These are phyloP conservation scores for Epichloe uncinata DNA, from an alignment of 2,329 filamentous ascomycete species.

Conservation along the genomic window DNA sequence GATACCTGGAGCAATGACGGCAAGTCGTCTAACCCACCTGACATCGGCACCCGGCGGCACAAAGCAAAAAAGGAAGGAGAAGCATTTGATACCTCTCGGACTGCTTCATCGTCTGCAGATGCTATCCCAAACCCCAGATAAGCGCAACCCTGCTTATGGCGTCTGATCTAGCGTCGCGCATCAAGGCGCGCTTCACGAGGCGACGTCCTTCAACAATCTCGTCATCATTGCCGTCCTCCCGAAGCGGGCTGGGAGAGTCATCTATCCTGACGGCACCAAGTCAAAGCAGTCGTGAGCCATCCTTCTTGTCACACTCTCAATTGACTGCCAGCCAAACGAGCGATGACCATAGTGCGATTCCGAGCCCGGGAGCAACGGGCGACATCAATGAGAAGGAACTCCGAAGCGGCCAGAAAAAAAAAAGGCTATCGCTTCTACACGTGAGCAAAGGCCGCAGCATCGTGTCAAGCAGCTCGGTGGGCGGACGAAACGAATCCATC, in stretches of 20 bases:
- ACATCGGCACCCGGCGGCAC: neutral
- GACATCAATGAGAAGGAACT: neutral
- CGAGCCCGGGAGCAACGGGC: neutral
- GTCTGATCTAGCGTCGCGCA: constrained; percentile 30
- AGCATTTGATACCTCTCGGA: neutral
- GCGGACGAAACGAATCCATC: neutral
- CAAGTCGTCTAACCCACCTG: neutral
- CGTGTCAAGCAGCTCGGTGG: neutral
- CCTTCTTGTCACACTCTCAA: neutral
- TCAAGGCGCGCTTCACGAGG: constrained; percentile 32
- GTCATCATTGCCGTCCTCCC: constrained; percentile 24
- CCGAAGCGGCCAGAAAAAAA: neutral
- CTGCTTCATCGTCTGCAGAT: neutral
- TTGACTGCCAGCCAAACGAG: constrained; percentile 1
- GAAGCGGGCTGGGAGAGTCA: constrained; percentile 10
- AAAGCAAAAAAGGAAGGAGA: neutral
- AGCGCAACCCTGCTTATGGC: constrained; percentile 21
- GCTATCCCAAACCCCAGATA: constrained; percentile 2
- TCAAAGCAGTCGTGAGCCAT: constrained; percentile 6
- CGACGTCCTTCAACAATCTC: constrained; percentile 26
- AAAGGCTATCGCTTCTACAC: neutral
- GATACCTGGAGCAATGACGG: neutral
- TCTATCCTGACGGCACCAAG: constrained; percentile 6
- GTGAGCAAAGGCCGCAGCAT: neutral
- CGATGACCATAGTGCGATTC: neutral